These are phyloP conservation scores for Pleomassaria siparia DNA, from an alignment of 2,329 filamentous ascomycete genomes.

Conservation along the genomic window DNA sequence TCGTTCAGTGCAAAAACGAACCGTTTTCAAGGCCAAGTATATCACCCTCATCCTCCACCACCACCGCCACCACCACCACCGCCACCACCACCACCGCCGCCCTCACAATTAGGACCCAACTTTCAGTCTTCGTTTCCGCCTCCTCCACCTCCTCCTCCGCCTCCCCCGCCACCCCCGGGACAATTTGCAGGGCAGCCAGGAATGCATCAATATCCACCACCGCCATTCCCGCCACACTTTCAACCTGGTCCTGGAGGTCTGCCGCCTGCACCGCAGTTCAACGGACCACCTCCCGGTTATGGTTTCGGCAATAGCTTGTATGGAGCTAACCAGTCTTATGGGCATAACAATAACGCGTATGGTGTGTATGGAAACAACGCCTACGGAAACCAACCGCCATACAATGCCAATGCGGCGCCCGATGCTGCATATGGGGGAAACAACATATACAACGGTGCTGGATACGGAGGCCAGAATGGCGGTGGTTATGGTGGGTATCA, in stretches of 20 bases:
- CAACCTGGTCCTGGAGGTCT: not conserved
- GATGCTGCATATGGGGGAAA: not conserved
- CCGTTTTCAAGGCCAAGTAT: not conserved
- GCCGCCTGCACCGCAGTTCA: not conserved
- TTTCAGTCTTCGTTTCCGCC: not conserved
- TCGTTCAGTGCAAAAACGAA: not conserved
- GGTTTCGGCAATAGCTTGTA: not conserved
- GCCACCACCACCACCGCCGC: constrained; percentile 1
- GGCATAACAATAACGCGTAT: not conserved
- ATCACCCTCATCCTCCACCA: not conserved
- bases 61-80: not conserved
- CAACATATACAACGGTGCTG: not conserved
- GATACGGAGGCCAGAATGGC: not conserved
- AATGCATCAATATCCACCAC: not conserved
- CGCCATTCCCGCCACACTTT: not conserved
- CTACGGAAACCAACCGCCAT: not conserved
- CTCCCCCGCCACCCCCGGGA: not conserved
- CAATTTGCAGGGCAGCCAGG: not conserved
- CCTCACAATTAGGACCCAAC: not conserved
- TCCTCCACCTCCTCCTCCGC: not conserved
- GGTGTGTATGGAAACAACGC: not conserved
- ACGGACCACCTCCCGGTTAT: not conserved
- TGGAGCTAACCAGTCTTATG: not conserved
- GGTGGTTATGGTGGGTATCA: not conserved
- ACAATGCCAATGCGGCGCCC: not conserved